Evolutionary conservation across 1,284 basidiomycete genomes (phyloP), one percentile per base, ranked within the genome.

Genomic region (Stygiomarasmius scandens): DNA sequence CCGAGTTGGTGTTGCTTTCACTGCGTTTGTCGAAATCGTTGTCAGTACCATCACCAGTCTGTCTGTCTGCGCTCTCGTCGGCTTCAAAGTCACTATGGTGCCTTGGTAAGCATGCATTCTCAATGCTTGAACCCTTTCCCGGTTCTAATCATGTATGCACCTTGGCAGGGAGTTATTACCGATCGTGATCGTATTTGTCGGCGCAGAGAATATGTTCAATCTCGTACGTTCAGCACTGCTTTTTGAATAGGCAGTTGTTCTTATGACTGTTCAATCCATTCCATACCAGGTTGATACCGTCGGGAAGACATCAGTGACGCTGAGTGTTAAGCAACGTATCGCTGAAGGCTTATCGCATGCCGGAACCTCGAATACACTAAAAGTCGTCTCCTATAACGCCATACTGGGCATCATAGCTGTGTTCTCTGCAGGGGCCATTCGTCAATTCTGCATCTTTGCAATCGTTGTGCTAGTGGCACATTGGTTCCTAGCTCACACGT

Each of bases 191-290:
- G 86, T 96, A 16, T 96, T 98, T 63, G 92, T 98, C 19, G 96
- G 96, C 9, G 92, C 94, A 1, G 96, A 98, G 75, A 98, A 98
- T 68, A 98, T 98, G 96, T 93, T 94, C 70, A 91, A 90, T 65
- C 78, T 99, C 68, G 93, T 95, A 70, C 67, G 87, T 72, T 32
- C 29, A 12, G 16, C 16, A 5, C 38, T 16, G 51, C 48, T 9
- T 24, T n/a, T 43, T 52, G 22, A 51, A 63, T 45, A 51, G 27
- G 19, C 23, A 22, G 44, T 44, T 43, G 59, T 22, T 51, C 9
- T 22, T 12, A 29, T 43, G 20, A 12, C n/a, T 56, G 16, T 46
- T 53, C 8, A 49, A 54, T 36, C 5, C 23, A 23, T 44, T 16
- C 24, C n/a, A 20, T 62, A 41, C 8, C 62, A 93, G 92, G 90